Evolutionary conservation across 2,329 filamentous ascomycete genomes (phyloP), one percentile per base, ranked within the genome.

Genomic region (Aspergillus sp.): DNA sequence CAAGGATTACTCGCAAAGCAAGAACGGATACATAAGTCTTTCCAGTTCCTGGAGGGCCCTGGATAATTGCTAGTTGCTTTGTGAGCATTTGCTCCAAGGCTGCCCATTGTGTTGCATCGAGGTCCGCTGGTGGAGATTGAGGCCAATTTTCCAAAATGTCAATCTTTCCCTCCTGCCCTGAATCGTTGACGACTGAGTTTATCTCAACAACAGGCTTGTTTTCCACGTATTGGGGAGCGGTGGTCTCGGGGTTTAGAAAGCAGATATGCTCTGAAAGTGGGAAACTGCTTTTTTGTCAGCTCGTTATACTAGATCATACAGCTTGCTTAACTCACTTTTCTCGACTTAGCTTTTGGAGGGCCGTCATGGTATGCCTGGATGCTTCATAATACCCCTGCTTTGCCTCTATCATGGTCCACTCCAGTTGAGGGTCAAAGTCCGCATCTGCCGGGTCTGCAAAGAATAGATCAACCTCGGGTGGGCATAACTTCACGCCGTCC

Each of bases 1-100:
- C 73, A 0, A 91, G 77, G 53, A 93, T 77, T 1, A 88, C 79
- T 47, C 83, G 85, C 9, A 97, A 72, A 0, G 89, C 88, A 24
- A 86, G 77, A 2, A 93, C 85, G 0, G 91, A 95, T 0, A 92
- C 89, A 62, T 89, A 89, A 0, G 93, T 97, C 69, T 97, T 97
- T 4, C 87, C 87, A 2, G 86, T 89, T 5, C 86, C 87, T 0
- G 91, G 92, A 9, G 92, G 92, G 0, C 93, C 93, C 75, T 96
- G 93, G 0, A 96, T 75, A 33, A 96, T 86, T 0, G 90, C 85
- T 1, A 96, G 68, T 47, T 85, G 83, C 56, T 86, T 89, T 0
- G 87, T 89, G 1, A 95, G 74, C 60, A 96, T 92, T 1, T 85
- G 79, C 15, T 82, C 76, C 0, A 95, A 79, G 0, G 91, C 91